Conservation (phyloP, 768 basidiomycete species). For the Rhodosporidiobolus sp. region DNA sequence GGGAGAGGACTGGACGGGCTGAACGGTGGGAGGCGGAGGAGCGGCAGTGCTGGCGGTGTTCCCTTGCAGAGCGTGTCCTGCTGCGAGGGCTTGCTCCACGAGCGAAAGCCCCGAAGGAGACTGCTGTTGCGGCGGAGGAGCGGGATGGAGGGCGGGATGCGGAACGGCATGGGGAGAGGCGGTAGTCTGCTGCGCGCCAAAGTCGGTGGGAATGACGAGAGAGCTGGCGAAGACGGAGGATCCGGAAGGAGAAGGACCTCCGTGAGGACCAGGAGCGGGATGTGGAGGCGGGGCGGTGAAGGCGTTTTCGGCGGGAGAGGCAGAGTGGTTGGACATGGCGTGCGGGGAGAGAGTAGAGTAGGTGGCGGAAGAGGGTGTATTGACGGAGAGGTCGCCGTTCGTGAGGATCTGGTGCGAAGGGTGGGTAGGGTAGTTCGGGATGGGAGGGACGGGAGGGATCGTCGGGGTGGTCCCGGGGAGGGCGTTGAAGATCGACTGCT, state of each 20-base stretch:
- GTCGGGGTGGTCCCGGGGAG: background rate
- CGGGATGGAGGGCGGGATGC: background rate
- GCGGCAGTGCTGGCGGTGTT: conserved; percentile 5
- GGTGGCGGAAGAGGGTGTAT: conserved; percentile 24
- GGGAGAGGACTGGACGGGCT: conserved; percentile 1
- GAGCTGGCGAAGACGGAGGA: conserved; percentile 27
- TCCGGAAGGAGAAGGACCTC: background rate
- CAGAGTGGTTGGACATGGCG: conserved; percentile 27
- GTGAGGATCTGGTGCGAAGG: background rate
- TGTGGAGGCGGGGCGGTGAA: conserved; percentile 10
- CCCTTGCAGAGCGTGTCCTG: background rate
- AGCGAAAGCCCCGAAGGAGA: conserved; percentile 15
- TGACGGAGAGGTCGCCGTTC: conserved; percentile 16
- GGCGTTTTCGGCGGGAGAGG: conserved; percentile 34
- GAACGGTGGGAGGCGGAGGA: conserved; percentile 1
- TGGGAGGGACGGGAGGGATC: conserved; percentile 5
- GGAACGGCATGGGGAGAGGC: background rate
- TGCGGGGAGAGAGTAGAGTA: conserved; percentile 33
- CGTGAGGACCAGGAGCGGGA: background rate
- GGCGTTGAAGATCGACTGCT: conserved; percentile 24
- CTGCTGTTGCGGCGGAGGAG: background rate
- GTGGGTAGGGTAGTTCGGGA: background rate
- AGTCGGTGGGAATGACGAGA: conserved; percentile 26
- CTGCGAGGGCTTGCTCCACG: conserved; percentile 21
- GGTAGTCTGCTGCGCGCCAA: background rate